Conservation (phyloP, 2,329 filamentous ascomycete species). For the Diaporthe citriasiana region DNA sequence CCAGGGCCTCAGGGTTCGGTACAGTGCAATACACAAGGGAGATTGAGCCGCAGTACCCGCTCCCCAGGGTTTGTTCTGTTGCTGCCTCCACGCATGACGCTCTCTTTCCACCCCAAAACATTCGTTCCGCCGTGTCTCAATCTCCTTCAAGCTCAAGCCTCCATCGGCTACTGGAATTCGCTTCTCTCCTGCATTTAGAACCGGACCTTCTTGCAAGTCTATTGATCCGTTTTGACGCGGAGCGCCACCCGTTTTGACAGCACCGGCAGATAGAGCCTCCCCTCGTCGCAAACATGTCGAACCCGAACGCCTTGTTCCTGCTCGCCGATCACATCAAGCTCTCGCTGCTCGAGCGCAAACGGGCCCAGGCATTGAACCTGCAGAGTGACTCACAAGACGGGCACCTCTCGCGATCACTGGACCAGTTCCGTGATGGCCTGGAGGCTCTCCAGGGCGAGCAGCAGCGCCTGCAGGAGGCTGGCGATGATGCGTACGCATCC, state of each 20-base stretch:
- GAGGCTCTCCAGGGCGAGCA: slow-evolving; percentile 76
- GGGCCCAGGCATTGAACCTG: slow-evolving; percentile 84
- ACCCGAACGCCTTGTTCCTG: slow-evolving; percentile 85
- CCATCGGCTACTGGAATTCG: slow-evolving; percentile 7
- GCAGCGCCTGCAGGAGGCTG: slow-evolving; percentile 72
- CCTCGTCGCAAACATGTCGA: slow-evolving; percentile 58
- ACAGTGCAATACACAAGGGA: background rate
- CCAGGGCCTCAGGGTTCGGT: background rate
- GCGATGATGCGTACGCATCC: slow-evolving; percentile 71
- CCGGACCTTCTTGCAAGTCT: background rate
- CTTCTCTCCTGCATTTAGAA: background rate
- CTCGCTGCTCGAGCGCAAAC: slow-evolving; percentile 90
- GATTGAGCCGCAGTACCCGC: background rate
- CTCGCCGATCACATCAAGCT: slow-evolving; percentile 98
- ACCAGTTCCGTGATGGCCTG: slow-evolving; percentile 87
- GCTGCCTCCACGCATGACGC: slow-evolving; percentile 31
- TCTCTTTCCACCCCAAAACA: slow-evolving; percentile 21
- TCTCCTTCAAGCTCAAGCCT: background rate
- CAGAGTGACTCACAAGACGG: slow-evolving; percentile 86
- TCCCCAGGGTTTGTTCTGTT: background rate
- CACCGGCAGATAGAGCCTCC: background rate
- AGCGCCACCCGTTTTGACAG: slow-evolving; percentile 14
- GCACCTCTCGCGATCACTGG: slow-evolving; percentile 89
- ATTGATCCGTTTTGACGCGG: slow-evolving; percentile 4
- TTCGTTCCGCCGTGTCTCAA: slow-evolving; percentile 16